Conservation (phyloP, 2,329 filamentous ascomycete species). For the Sordariomycetes sp. region DNA sequence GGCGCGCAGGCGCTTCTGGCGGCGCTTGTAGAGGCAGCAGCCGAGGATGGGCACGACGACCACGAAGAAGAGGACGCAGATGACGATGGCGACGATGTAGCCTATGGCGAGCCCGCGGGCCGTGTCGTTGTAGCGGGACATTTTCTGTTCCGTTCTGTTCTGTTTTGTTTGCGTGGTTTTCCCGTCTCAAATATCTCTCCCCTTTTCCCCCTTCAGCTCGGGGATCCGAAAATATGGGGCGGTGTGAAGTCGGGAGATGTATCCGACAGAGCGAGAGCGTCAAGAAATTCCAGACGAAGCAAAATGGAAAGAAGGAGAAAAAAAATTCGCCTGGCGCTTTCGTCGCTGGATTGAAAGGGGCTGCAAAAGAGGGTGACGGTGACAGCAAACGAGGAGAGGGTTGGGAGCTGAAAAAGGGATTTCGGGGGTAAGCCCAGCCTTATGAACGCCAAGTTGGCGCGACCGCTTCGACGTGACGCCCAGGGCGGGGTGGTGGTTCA, state of each 20-base stretch:
- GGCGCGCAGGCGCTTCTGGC: slow-evolving; percentile 1
- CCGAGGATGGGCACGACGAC: slow-evolving; percentile 5
- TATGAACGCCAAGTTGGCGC: not conserved
- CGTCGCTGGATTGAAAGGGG: no score
- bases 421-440: not conserved
- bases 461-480: not conserved
- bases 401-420: not conserved
- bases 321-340: no score
- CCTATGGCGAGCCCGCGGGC: slow-evolving; percentile 2
- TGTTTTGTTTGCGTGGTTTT: not conserved
- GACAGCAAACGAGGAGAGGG: not conserved
- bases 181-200: not conserved
- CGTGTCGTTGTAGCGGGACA: not conserved
- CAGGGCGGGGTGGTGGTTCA: not conserved
- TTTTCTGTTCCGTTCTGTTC: not conserved
- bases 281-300: no score
- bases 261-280: no score
- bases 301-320: no score
- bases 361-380: no score
- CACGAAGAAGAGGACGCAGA: slow-evolving; percentile 5
- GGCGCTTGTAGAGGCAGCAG: slow-evolving; percentile 2
- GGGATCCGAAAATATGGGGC: no score
- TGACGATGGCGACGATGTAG: slow-evolving; percentile 4
- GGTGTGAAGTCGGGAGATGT: no score
- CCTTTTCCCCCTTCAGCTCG: no score